Evolutionary conservation across 208 protist genomes (phyloP), one percentile per base, ranked within the genome.

Genomic region (Porcisia deanei): DNA sequence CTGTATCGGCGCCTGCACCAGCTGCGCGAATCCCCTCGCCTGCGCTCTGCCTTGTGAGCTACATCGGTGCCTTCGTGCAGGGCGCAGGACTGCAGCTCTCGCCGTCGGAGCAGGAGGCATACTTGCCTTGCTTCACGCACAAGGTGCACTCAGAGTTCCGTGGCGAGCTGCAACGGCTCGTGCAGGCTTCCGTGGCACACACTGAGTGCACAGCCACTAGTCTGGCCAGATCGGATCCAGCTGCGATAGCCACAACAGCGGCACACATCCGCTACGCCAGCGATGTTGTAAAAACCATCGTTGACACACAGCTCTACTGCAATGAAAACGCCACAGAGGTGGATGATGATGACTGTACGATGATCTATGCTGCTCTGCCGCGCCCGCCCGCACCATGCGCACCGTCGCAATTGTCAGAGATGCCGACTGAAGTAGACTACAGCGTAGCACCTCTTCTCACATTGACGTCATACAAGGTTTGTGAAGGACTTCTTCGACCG

Each of bases 1-100:
- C 16, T 37, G 55, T n/a, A 16, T n/a, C 53, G 53, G 61, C 47
- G 30, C 22, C 39, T 1, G 9, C 45, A 52, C 25, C 63, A 25
- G 41, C 63, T 47, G 1, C 41, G 25, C 25, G 16, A 41, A 60
- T 73, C 8, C 71, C 77, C 8, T 77, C 77, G 9, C 71, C 71
- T 34, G 55, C 64, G 4, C 77, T 76, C 18, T 81, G 77, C 34
- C 71, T 81, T 43, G 47, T 81, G 12, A 81, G 77, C 72, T 81
- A 81, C 57, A 60, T 77, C 5, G 77, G 71, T 6, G 47, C 61
- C 54, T 81, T 81, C 53, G 64, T 81, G 30, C 71, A 73, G n/a
- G 77, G 37, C 5, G 71, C 71, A 2, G 77, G 77, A 2, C 57
- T 81, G 71, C 77, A 81, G 77, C 71, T 81, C 16, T 52, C 73